phyloP scores from a whole-genome alignment of 2,329 filamentous ascomycete species.

The Neofusicoccum laricinum region DNA sequence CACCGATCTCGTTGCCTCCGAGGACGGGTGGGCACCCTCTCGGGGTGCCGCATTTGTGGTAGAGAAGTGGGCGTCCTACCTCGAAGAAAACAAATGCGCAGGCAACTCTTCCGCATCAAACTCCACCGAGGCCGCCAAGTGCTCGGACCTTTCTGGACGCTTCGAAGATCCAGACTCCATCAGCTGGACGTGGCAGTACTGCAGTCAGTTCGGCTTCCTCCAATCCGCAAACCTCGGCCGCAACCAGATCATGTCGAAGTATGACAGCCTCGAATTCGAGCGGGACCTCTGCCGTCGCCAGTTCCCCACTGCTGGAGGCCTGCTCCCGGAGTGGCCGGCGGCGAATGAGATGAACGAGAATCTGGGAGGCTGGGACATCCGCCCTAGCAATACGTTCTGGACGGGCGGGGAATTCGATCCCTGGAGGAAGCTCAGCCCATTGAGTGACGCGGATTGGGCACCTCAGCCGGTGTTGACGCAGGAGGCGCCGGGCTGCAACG shows the following conservation, averaged over 20 bases:
- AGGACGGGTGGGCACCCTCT: constrained; percentile 39
- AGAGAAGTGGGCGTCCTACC: constrained; percentile 35
- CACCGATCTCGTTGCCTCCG: constrained; percentile 26
- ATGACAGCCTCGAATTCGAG: constrained; percentile 45
- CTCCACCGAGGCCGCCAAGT: background rate
- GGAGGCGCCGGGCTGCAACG: constrained; percentile 44
- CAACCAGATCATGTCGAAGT: constrained; percentile 48
- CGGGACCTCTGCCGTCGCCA: constrained; percentile 47
- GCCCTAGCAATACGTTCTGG: constrained; percentile 52
- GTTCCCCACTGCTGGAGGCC: constrained; percentile 42
- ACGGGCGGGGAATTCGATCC: constrained; percentile 51
- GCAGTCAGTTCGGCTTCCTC: constrained; percentile 52
- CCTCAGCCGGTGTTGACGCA: constrained; percentile 40
- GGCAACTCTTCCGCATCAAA: constrained; percentile 23
- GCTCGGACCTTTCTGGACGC: background rate
- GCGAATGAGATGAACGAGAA: constrained; percentile 39
- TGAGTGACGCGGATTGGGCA: constrained; percentile 41
- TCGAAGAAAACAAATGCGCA: background rate
- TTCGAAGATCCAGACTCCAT: constrained; percentile 24
- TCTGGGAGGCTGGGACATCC: constrained; percentile 51
- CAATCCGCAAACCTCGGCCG: constrained; percentile 49
- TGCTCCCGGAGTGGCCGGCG: constrained; percentile 43
- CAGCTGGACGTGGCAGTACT: constrained; percentile 52
- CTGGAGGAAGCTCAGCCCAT: constrained; percentile 48
- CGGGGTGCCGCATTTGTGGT: constrained; percentile 42